Conservation (phyloP, 2,329 filamentous ascomycete genomes). For the Saccharata proteae region DNA sequence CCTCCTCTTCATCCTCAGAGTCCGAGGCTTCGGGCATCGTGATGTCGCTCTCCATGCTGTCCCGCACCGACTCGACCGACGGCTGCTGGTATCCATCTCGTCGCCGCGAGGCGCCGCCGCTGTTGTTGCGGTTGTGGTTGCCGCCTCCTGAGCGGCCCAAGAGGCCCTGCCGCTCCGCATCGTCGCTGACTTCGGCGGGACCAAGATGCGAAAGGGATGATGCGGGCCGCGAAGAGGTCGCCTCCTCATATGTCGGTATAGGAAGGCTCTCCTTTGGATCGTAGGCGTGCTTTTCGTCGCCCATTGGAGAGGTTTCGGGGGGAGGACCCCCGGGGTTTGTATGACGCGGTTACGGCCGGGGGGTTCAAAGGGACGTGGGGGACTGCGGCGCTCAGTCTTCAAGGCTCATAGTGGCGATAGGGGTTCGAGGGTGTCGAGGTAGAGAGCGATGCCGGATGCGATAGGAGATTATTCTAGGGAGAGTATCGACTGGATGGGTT, state of each 20-base stretch:
- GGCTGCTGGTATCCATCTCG: conserved; percentile 47
- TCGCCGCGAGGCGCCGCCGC: conserved; percentile 14
- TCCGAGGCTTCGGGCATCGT: conserved; percentile 39
- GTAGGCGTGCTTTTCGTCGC: conserved; percentile 28
- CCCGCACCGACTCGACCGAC: conserved; percentile 69
- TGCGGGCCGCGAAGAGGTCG: conserved; percentile 46
- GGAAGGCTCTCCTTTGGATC: conserved; percentile 44
- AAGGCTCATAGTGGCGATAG: conserved; percentile 7
- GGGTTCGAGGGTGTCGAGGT: conserved; percentile 1
- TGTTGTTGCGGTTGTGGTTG: not conserved
- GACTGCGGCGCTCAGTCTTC: conserved; percentile 5
- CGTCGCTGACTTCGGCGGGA: conserved; percentile 50
- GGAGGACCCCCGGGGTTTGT: conserved; percentile 10
- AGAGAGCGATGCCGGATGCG: no score
- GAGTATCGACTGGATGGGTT: no score
- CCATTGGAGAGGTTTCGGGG: conserved; percentile 16
- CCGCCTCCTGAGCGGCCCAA: conserved; percentile 32
- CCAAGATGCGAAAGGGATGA: conserved; percentile 35
- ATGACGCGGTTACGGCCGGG: conserved; percentile 6
- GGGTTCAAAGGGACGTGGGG: conserved; percentile 1
- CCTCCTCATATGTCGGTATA: conserved; percentile 78
- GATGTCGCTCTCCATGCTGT: conserved; percentile 40
- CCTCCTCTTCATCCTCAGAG: conserved; percentile 37
- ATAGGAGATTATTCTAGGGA: no score
- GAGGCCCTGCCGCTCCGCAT: conserved; percentile 67